Conservation (phyloP, 2,329 filamentous ascomycete species). For the Waltergamsia citrina region DNA sequence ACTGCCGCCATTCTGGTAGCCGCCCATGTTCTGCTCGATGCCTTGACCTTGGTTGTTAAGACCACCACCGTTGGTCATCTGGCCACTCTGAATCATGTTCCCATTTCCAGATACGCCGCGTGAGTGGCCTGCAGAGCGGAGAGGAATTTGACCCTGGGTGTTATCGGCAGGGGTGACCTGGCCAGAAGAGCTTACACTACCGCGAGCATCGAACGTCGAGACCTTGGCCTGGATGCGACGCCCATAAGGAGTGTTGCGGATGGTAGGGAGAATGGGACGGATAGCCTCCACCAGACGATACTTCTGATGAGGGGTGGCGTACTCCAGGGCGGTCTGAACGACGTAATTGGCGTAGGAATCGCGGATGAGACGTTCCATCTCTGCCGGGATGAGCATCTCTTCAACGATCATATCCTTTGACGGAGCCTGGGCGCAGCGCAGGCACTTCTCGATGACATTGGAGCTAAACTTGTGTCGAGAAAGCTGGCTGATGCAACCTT, state of each 20-base stretch:
- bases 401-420: slow-evolving; percentile 76
- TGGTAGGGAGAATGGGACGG: slow-evolving; percentile 72
- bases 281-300: slow-evolving; percentile 72
- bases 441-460: slow-evolving; percentile 94
- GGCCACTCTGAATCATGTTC: slow-evolving; percentile 22
- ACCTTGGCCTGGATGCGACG: slow-evolving; percentile 92
- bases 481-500: slow-evolving; percentile 56
- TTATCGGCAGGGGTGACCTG: slow-evolving; percentile 43
- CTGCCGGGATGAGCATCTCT: slow-evolving; percentile 64
- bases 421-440: slow-evolving; percentile 69
- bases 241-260: slow-evolving; percentile 87
- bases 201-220: slow-evolving; percentile 44
- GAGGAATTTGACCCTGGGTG: slow-evolving; percentile 42
- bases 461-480: slow-evolving; percentile 99
- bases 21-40: slow-evolving; percentile 19
- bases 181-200: slow-evolving; percentile 31
- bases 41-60: slow-evolving; percentile 5
- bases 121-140: slow-evolving; percentile 30
- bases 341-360: slow-evolving; percentile 98
- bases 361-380: slow-evolving; percentile 81
- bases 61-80: slow-evolving; percentile 12
- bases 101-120: slow-evolving; percentile 31
- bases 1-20: not conserved
- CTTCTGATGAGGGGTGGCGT: slow-evolving; percentile 65
- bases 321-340: slow-evolving; percentile 90